These are phyloP conservation scores for Penicillium psychrosexuale DNA, from an alignment of 2,329 filamentous ascomycete species.

Conservation along the genomic window DNA sequence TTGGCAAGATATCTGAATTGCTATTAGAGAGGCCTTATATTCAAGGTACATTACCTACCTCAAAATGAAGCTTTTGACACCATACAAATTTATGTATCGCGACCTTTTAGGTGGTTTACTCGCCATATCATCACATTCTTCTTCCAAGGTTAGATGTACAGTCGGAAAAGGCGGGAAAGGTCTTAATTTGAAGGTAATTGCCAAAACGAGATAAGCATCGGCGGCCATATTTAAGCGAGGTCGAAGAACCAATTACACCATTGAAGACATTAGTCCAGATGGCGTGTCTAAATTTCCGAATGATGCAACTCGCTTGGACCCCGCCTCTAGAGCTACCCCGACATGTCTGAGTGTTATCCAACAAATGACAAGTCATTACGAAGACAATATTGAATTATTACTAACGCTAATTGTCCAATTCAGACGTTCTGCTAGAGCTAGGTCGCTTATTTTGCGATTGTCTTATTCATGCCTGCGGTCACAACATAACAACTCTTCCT, in stretches of 20 bases:
- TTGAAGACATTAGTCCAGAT: background rate
- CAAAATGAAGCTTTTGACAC: no score
- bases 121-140: no score
- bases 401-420: background rate
- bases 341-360: background rate
- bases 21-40: no score
- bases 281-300: background rate
- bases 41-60: no score
- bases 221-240: background rate
- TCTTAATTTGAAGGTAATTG: background rate
- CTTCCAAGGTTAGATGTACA: no score
- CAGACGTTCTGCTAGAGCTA: background rate
- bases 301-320: slow-evolving; percentile 1
- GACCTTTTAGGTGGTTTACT: no score
- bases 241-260: background rate
- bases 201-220: background rate
- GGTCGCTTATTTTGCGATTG: background rate
- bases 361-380: background rate
- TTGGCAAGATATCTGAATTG: no score
- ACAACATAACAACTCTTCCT: background rate
- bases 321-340: background rate
- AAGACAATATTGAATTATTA: no score
- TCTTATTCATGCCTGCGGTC: background rate
- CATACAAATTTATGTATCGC: no score
- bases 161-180: no score